Conservation (phyloP, 2,329 filamentous ascomycete genomes). For the Cladosporium sp. region DNA sequence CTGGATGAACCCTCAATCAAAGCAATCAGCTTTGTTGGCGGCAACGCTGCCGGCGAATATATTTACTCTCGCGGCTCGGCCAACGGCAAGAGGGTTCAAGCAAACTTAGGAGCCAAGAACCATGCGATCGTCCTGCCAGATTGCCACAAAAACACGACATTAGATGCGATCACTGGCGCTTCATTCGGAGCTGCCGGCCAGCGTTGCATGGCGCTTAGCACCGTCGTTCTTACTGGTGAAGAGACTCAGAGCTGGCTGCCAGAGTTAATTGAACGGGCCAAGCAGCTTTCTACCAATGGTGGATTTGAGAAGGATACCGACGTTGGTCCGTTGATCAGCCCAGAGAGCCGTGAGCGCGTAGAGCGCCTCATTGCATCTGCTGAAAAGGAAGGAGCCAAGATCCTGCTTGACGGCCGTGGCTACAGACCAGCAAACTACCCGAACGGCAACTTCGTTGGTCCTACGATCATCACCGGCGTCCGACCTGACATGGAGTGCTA, state of each 20-base stretch:
- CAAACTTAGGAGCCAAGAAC: conserved; percentile 85
- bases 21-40: conserved; percentile 79
- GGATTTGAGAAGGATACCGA: conserved; percentile 78
- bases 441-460: conserved; percentile 76
- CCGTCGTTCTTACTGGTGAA: conserved; percentile 69
- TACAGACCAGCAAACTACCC: conserved; percentile 73
- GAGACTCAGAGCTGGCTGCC: conserved; percentile 79
- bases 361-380: conserved; percentile 70
- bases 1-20: conserved; percentile 81
- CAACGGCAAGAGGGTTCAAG: conserved; percentile 83
- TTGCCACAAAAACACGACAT: conserved; percentile 84
- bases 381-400: conserved; percentile 74
- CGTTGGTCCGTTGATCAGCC: conserved; percentile 75
- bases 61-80: conserved; percentile 74
- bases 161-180: conserved; percentile 78
- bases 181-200: conserved; percentile 82
- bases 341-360: conserved; percentile 73
- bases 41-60: conserved; percentile 85
- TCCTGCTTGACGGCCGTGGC: conserved; percentile 75
- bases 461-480: conserved; percentile 78
- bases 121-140: conserved; percentile 79
- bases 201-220: conserved; percentile 81
- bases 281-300: conserved; percentile 67
- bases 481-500: conserved; percentile 80
- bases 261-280: conserved; percentile 72